Conservation (phyloP, 257 asterid species). For the Lycium ferocissimum region DNA sequence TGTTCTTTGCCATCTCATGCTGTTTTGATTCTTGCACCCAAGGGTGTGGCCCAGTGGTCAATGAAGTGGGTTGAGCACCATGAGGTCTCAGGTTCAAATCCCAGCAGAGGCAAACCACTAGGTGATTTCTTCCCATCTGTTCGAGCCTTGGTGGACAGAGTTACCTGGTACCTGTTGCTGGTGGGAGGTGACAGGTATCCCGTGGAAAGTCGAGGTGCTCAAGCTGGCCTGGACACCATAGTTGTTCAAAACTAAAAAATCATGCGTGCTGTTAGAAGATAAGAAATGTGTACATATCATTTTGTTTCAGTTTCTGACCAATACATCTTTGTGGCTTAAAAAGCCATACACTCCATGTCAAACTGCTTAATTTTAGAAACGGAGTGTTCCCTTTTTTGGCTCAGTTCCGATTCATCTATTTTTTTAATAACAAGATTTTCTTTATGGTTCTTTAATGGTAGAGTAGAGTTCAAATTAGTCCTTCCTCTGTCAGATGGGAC, state of each 20-base stretch:
- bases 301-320: slow-evolving; percentile 26
- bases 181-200: too few relatives aligned
- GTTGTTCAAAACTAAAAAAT: background rate
- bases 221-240: too few relatives aligned
- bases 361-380: background rate
- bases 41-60: too few relatives aligned
- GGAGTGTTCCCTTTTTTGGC: background rate
- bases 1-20: background rate
- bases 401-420: background rate
- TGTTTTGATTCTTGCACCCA: too few relatives aligned
- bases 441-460: background rate
- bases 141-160: too few relatives aligned
- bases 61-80: too few relatives aligned
- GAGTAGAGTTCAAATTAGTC: background rate
- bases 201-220: too few relatives aligned
- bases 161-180: too few relatives aligned
- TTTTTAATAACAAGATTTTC: background rate
- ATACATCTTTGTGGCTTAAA: slow-evolving; percentile 20
- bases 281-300: background rate
- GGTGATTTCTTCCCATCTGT: too few relatives aligned
- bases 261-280: background rate
- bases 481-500: slow-evolving; percentile 5
- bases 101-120: too few relatives aligned
- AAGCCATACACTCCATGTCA: background rate
- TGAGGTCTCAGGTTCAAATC: too few relatives aligned